Evolutionary conservation across 805 yeast genomes (phyloP).

Genomic region (Starmerella khaoyaiensis): DNA sequence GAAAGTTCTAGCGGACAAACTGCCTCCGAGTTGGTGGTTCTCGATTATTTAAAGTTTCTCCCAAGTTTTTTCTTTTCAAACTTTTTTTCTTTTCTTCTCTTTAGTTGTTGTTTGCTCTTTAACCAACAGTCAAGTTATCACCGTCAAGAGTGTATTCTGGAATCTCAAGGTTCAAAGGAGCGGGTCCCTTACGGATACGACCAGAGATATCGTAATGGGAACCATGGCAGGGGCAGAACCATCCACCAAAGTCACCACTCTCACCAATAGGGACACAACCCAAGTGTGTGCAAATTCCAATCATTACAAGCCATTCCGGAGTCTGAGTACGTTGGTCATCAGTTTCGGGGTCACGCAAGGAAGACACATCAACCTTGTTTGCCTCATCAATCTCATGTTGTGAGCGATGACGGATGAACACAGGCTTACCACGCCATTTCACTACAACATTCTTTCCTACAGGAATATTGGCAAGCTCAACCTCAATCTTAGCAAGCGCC

Average conservation of each 20-base stretch:
- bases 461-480: slow-evolving; percentile 83
- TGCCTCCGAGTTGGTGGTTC: no score
- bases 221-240: slow-evolving; percentile 99
- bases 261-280: slow-evolving; percentile 99
- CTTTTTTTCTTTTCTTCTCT: not conserved
- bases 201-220: slow-evolving; percentile 99
- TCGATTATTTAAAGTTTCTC: no score
- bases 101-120: slow-evolving; percentile 22
- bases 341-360: slow-evolving; percentile 86
- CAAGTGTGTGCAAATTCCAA: slow-evolving; percentile 98
- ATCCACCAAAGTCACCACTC: slow-evolving; percentile 98
- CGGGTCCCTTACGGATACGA: slow-evolving; percentile 99
- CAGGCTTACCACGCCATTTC: slow-evolving; percentile 99
- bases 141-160: slow-evolving; percentile 83
- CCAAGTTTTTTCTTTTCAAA: not conserved
- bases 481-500: slow-evolving; percentile 99
- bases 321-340: slow-evolving; percentile 89
- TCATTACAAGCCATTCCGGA: slow-evolving; percentile 98
- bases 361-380: slow-evolving; percentile 57
- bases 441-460: slow-evolving; percentile 96
- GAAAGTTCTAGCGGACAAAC: no score
- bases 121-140: slow-evolving; percentile 82
- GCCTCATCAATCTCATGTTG: slow-evolving; percentile 89
- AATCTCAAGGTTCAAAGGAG: slow-evolving; percentile 95
- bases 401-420: slow-evolving; percentile 98